These are phyloP conservation scores for Bolboschoenus planiculmis DNA, from an alignment of 176 grass and related monocot genomes.

Conservation along the genomic window DNA sequence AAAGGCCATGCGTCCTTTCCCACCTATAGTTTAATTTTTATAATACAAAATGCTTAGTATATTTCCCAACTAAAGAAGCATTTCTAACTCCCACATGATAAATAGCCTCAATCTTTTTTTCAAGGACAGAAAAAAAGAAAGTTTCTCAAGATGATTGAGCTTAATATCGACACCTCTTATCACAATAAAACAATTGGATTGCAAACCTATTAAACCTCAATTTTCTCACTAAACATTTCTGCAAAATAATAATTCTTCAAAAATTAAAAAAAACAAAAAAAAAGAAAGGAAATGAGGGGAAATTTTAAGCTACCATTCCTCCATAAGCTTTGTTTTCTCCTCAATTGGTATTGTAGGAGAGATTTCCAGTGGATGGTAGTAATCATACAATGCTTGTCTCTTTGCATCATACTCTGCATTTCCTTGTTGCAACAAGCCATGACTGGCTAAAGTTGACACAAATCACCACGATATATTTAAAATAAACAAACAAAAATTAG, in stretches of 20 bases:
- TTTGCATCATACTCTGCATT: slow-evolving; percentile 67
- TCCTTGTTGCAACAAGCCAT: slow-evolving; percentile 77
- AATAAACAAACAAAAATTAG: not conserved
- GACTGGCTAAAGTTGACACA: slow-evolving; percentile 45
- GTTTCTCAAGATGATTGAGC: not conserved
- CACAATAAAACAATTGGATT: not conserved
- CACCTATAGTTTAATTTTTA: slow-evolving; percentile 44
- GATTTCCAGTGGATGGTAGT: slow-evolving; percentile 92
- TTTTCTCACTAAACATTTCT: not conserved
- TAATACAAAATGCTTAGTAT: slow-evolving; percentile 9
- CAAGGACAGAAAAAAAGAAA: not conserved
- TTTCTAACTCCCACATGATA: slow-evolving; percentile 8
- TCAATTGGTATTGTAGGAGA: slow-evolving; percentile 56
- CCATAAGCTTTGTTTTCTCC: slow-evolving; percentile 92
- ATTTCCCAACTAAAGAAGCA: not conserved
- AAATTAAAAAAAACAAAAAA: not conserved
- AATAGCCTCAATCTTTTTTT: slow-evolving; percentile 9
- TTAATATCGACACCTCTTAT: not conserved
- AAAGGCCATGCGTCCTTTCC: slow-evolving; percentile 78
- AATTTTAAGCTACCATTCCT: slow-evolving; percentile 57
- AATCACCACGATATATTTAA: not conserved
- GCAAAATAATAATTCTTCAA: not conserved
- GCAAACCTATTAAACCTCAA: not conserved
- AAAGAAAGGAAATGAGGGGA: not conserved
- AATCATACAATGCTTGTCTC: slow-evolving; percentile 72